Base-by-base conservation (phyloP, 2,329 filamentous ascomycete genomes). In the Verticillium tricorpus region DNA sequence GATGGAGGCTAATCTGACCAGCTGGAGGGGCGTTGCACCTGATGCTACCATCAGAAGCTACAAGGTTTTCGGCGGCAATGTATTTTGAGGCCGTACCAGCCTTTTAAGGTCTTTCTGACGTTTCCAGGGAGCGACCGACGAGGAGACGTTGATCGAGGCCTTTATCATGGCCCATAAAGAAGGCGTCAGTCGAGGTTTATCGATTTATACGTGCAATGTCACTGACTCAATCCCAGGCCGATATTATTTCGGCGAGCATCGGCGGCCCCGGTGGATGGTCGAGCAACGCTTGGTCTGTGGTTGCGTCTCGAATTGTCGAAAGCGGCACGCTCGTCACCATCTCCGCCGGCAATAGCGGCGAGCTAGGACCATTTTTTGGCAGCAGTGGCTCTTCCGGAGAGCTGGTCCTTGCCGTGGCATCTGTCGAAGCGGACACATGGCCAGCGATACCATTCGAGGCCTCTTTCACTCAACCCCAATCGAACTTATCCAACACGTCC, bases 261-360 rank as follows among this genome's bases (percentile, higher is more conserved):
- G 73, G 73, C 22, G 68, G 70, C 3, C 65, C 67, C 3, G 67
- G 67, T n/a, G 71, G 71, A 6, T 72, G 66, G 61, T 62, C 68
- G 3, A 64, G 61, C 12, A 65, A 62, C 12, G 65, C 67, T 12
- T 71, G 69, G 70, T 73, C 76, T 25, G 69, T 72, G 17, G 70
- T 77, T 34, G 71, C 76, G 11, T 75, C 74, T 12, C 74, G 77
- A 5, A 74, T 80, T 56, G 76, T 75, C 15, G 74, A 78, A 17
- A 68, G 71, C 19, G 77, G 77, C 28, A 72, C 78, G 2, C 69
- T 76, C 5, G 73, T 77, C 32, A 75, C 74, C 7, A 72, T 78
- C 34, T 75, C 77, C 0, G 76, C 74, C 3, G 78, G 78, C 28
- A 82, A 81, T 59, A 70, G 73, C 31, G 78, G 78, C 17, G 69